These are phyloP conservation scores for Drechslerella dactyloides DNA, from an alignment of 2,329 filamentous ascomycete genomes.

Conservation along the genomic window DNA sequence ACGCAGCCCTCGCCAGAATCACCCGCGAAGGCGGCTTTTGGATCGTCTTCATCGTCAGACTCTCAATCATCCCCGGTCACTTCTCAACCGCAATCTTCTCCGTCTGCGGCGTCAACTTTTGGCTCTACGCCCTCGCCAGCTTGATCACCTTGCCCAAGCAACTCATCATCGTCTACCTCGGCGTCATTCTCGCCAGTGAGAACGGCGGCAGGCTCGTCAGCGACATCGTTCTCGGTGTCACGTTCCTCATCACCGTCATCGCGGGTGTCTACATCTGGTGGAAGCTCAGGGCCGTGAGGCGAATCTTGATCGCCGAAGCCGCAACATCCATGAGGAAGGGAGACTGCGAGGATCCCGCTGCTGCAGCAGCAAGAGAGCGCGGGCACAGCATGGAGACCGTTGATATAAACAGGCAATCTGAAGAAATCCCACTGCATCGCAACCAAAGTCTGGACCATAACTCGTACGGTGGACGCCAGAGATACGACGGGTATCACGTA, in stretches of 20 bases:
- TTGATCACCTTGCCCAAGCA: constrained; percentile 60
- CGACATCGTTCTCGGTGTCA: constrained; percentile 56
- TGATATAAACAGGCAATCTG: constrained; percentile 4
- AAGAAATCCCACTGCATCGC: not conserved
- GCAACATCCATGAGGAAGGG: not conserved
- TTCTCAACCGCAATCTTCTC: constrained; percentile 61
- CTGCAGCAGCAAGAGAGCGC: not conserved
- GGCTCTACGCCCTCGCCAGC: constrained; percentile 59
- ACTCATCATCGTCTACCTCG: constrained; percentile 60
- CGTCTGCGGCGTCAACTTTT: constrained; percentile 60
- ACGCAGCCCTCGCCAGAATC: constrained; percentile 59
- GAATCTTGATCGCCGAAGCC: constrained; percentile 54
- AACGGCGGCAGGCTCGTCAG: constrained; percentile 27
- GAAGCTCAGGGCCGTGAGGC: constrained; percentile 58
- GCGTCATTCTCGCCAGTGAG: constrained; percentile 58
- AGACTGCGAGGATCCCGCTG: not conserved
- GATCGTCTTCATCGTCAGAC: constrained; percentile 59
- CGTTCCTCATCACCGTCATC: constrained; percentile 57
- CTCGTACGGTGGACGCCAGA: not conserved
- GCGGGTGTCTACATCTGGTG: constrained; percentile 58
- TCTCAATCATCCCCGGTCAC: constrained; percentile 59
- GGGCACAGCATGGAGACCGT: not conserved
- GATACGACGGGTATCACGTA: not conserved
- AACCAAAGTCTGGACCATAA: not conserved
- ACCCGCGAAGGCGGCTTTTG: constrained; percentile 60